Evolutionary conservation across 176 grass and related monocot species (phyloP).

Genomic region (Melocanna baccifera): DNA sequence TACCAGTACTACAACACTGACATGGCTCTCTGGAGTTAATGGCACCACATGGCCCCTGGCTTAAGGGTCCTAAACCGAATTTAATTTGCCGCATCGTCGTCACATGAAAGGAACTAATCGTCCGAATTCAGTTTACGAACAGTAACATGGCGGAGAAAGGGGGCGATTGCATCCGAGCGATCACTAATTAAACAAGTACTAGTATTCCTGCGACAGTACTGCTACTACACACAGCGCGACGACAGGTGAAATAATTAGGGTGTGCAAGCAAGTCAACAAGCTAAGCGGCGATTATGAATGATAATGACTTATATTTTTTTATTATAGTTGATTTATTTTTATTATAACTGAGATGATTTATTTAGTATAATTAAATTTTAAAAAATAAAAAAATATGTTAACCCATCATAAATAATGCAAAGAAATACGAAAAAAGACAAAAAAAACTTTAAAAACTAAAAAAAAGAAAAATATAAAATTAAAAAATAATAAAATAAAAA

Average conservation of each 20-base stretch:
- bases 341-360: too few species aligned
- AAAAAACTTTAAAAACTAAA: too few species aligned
- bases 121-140: slow-evolving; percentile 21
- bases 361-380: too few species aligned
- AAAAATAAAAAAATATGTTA: too few species aligned
- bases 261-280: slow-evolving; percentile 19
- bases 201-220: background rate
- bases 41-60: slow-evolving; percentile 19
- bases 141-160: slow-evolving; percentile 21
- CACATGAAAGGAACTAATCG: slow-evolving; percentile 36
- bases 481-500: too few species aligned
- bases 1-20: background rate
- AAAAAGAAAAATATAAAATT: too few species aligned
- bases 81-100: background rate
- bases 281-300: too few species aligned
- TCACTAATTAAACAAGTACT: background rate
- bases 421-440: too few species aligned
- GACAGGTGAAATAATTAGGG: background rate
- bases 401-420: too few species aligned
- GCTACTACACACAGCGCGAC: too few species aligned
- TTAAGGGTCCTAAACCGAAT: background rate
- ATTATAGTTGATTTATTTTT: too few species aligned
- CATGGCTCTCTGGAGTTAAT: slow-evolving; percentile 15
- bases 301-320: too few species aligned
- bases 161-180: background rate